phyloP scores from a whole-genome alignment of 306 rosid genomes.

The Quercus suber region DNA sequence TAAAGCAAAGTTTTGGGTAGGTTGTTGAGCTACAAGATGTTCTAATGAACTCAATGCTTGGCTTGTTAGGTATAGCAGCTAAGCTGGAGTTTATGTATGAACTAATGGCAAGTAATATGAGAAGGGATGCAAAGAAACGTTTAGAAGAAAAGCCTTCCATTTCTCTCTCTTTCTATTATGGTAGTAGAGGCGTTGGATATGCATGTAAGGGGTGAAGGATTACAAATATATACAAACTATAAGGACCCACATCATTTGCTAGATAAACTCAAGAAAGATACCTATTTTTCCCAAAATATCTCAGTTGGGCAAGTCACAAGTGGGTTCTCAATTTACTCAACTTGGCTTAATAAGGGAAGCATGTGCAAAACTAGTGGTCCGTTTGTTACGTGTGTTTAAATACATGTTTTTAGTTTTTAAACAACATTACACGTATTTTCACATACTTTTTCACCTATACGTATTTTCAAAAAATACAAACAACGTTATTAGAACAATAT shows the following conservation, averaged over 20 bases:
- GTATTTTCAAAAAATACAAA: too few relatives aligned
- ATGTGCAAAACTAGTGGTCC: background rate
- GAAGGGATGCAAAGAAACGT: constrained; percentile 15
- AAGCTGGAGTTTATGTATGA: constrained; percentile 4
- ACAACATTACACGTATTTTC: too few relatives aligned
- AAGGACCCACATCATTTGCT: background rate
- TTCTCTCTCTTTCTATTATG: background rate
- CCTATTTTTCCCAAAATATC: background rate
- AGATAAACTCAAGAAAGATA: background rate
- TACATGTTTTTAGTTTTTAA: too few relatives aligned
- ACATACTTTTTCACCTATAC: too few relatives aligned
- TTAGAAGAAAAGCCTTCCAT: constrained; percentile 37
- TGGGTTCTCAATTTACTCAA: background rate
- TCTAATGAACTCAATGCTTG: constrained; percentile 52
- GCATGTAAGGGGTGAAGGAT: background rate
- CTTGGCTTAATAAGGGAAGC: background rate
- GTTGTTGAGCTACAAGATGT: constrained; percentile 59
- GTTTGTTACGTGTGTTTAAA: too few relatives aligned
- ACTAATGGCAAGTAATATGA: constrained; percentile 7
- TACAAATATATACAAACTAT: background rate
- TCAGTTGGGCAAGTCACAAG: background rate
- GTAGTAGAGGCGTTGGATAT: constrained; percentile 6
- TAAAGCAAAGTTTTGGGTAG: constrained; percentile 67
- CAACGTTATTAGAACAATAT: too few relatives aligned
- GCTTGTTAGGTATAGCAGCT: constrained; percentile 24